These are phyloP conservation scores for Kitagawia praeruptora DNA, from an alignment of 129 eudicot species.

Conservation along the genomic window DNA sequence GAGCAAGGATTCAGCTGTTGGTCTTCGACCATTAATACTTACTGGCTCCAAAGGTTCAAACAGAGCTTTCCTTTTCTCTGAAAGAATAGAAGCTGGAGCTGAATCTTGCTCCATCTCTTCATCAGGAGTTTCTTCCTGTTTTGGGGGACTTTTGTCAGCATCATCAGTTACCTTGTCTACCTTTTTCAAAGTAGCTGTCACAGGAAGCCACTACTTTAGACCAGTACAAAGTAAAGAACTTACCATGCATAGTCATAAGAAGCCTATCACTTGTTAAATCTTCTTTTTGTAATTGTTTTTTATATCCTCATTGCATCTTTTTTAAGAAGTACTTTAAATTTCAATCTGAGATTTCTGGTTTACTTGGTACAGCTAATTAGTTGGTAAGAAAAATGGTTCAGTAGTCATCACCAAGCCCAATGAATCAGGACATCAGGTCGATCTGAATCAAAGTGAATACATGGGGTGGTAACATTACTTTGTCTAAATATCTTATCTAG, in stretches of 20 bases:
- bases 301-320: not conserved
- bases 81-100: slow-evolving; percentile 40
- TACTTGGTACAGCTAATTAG: not conserved
- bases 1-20: slow-evolving; percentile 71
- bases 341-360: not conserved
- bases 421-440: not conserved
- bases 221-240: not conserved
- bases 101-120: slow-evolving; percentile 56
- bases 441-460: not conserved
- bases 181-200: slow-evolving; percentile 43
- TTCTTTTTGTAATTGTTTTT: not conserved
- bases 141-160: slow-evolving; percentile 27
- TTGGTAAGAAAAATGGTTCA: not conserved
- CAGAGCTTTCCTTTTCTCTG: slow-evolving; percentile 79
- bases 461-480: not conserved
- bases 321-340: too few relatives aligned
- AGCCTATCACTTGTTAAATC: not conserved
- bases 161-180: slow-evolving; percentile 38
- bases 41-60: slow-evolving; percentile 85
- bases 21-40: slow-evolving; percentile 45
- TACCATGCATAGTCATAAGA: not conserved
- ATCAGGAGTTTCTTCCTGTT: slow-evolving; percentile 35
- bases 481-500: not conserved
- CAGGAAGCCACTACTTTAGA: slow-evolving; percentile 24
- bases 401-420: not conserved